phyloP scores from a whole-genome alignment of 202 grass and related monocot species.

The Cymbopogon flexuosus region DNA sequence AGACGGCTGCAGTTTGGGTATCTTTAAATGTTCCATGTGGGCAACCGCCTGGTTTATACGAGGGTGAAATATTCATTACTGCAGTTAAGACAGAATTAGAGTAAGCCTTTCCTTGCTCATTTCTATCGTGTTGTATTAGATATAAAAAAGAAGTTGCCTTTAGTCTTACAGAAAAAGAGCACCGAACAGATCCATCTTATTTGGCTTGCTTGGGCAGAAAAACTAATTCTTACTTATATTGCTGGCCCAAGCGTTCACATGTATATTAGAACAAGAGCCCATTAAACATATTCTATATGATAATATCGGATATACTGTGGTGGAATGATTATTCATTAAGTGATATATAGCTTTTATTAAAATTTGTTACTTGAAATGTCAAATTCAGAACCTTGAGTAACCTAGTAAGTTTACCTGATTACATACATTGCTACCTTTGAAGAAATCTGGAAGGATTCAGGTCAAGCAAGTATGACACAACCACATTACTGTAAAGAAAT shows the following conservation, averaged over 20 bases:
- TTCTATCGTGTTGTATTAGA: not conserved
- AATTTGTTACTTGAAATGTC: not conserved
- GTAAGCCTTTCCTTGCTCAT: conserved; percentile 35
- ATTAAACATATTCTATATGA: not conserved
- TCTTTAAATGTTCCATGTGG: conserved; percentile 76
- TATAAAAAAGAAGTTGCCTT: not conserved
- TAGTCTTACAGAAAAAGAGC: not conserved
- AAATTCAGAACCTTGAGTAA: conserved; percentile 4
- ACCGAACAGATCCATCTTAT: not conserved
- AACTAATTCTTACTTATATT: not conserved
- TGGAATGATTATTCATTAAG: not conserved
- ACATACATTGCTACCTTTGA: conserved; percentile 1
- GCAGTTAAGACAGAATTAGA: conserved; percentile 43
- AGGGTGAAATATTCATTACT: conserved; percentile 83
- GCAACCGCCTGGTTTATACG: conserved; percentile 80
- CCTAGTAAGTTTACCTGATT: not conserved
- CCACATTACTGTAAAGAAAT: conserved; percentile 9
- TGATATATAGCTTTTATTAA: not conserved
- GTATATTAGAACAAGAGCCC: conserved; percentile 8
- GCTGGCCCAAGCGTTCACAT: not conserved
- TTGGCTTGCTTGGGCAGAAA: not conserved
- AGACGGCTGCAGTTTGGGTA: conserved; percentile 84
- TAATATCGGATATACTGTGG: not conserved
- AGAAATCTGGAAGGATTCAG: not conserved
- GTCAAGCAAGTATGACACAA: conserved; percentile 7